Conservation (phyloP, 2,329 filamentous ascomycete genomes). For the Sclerotiophoma versabilis region DNA sequence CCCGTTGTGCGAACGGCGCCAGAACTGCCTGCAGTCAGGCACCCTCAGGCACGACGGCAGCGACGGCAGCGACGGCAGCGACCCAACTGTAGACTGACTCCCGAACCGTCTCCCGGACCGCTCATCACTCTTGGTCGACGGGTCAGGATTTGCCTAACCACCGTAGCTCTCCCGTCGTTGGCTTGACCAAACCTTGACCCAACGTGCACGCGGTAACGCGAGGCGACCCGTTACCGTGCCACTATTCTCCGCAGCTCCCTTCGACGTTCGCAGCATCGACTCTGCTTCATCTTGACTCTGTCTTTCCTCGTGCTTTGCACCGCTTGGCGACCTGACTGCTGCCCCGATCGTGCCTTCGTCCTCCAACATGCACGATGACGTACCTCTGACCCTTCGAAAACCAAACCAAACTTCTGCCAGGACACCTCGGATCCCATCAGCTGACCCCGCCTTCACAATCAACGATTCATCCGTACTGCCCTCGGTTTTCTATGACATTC, state of each 20-base stretch:
- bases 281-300: not conserved
- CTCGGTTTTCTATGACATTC: too few relatives aligned
- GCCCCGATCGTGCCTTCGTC: not conserved
- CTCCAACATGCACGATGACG: conserved; percentile 3
- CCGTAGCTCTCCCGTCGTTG: conserved; percentile 24
- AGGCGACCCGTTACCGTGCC: conserved; percentile 28
- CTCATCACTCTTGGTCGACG: not conserved
- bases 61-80: conserved; percentile 14
- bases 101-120: conserved; percentile 18
- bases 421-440: not conserved
- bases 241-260: conserved; percentile 12
- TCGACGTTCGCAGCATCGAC: not conserved
- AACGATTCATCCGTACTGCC: too few relatives aligned
- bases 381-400: not conserved
- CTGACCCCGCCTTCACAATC: not conserved
- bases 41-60: conserved; percentile 12
- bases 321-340: not conserved
- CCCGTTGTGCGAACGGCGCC: conserved; percentile 1
- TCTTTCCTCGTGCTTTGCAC: not conserved
- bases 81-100: conserved; percentile 20
- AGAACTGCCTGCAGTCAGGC: conserved; percentile 6
- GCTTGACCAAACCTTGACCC: conserved; percentile 10
- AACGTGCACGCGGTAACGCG: conserved; percentile 16
- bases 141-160: conserved; percentile 18
- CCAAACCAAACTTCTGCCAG: too few relatives aligned